Evolutionary conservation across 1,139 yeast species (phyloP).

Genomic region (Pichia sp.): DNA sequence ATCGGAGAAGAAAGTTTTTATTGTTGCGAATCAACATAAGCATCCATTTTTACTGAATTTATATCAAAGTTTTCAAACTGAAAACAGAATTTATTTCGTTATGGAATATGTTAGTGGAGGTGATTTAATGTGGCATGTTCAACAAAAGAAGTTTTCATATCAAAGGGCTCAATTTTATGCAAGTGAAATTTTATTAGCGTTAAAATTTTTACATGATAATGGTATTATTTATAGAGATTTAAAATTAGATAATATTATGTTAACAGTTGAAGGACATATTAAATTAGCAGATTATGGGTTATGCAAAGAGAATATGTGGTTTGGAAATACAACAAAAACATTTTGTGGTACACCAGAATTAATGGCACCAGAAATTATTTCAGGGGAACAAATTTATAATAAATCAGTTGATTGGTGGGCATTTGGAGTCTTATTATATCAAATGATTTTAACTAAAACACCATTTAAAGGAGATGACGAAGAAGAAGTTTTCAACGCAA

Average conservation of each 20-base stretch:
- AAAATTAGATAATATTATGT: conserved; percentile 86
- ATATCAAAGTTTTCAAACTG: conserved; percentile 96
- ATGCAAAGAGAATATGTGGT: conserved; percentile 95
- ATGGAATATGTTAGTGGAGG: conserved; percentile 99
- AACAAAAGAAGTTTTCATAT: conserved; percentile 81
- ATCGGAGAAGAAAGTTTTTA: conserved; percentile 86
- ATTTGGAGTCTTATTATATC: conserved; percentile 90
- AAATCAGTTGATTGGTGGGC: conserved; percentile 99
- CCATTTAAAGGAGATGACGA: conserved; percentile 99
- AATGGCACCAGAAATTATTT: conserved; percentile 95
- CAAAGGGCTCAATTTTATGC: conserved; percentile 95
- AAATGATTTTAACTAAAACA: conserved; percentile 92
- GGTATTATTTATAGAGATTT: conserved; percentile 95
- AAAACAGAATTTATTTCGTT: conserved; percentile 91
- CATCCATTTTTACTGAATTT: conserved; percentile 91
- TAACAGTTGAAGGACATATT: conserved; percentile 90
- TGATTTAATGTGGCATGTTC: conserved; percentile 99
- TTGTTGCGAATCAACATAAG: conserved; percentile 80
- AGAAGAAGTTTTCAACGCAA: conserved; percentile 97
- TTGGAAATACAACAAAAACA: conserved; percentile 83
- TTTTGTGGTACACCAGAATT: conserved; percentile 99
- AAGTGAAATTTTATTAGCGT: conserved; percentile 85
- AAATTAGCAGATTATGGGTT: conserved; percentile 95
- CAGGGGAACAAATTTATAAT: conserved; percentile 84
- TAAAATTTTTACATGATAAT: conserved; percentile 89